Conservation (phyloP, 176 grass and related monocot species). For the Oryza officinalis region DNA sequence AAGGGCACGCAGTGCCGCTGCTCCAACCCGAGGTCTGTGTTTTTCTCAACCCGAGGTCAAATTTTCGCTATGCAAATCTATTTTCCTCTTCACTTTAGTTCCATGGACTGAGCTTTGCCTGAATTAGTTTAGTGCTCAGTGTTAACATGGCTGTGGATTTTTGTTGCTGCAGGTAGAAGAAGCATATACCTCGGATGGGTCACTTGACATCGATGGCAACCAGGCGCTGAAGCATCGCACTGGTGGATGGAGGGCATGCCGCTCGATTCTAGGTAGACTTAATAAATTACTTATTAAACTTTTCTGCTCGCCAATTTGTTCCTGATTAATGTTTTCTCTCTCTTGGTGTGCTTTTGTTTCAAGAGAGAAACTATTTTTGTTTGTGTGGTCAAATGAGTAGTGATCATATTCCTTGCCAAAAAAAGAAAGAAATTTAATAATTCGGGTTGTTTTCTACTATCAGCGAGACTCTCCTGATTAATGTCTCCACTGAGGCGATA, state of each 20-base stretch:
- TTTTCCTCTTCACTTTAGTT: not conserved
- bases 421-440: too few species aligned
- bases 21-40: not conserved
- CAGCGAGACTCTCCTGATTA: too few species aligned
- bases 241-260: conserved; percentile 35
- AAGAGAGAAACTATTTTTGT: too few species aligned
- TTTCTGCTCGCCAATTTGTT: not conserved
- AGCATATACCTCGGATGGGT: conserved; percentile 24
- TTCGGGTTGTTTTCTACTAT: too few species aligned
- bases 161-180: not conserved
- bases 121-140: not conserved
- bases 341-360: too few species aligned
- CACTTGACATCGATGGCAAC: conserved; percentile 31
- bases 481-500: not conserved
- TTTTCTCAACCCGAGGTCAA: not conserved
- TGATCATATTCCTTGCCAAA: too few species aligned
- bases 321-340: not conserved
- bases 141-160: not conserved
- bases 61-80: not conserved
- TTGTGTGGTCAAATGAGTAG: too few species aligned
- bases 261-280: conserved; percentile 27
- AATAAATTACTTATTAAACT: too few species aligned
- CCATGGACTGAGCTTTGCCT: too few species aligned
- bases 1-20: not conserved
- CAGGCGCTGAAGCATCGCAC: conserved; percentile 30